Evolutionary conservation across 164 flowering plant genomes (phyloP), one percentile per base, ranked within the genome.

Genomic region (Chimonanthus praecox): DNA sequence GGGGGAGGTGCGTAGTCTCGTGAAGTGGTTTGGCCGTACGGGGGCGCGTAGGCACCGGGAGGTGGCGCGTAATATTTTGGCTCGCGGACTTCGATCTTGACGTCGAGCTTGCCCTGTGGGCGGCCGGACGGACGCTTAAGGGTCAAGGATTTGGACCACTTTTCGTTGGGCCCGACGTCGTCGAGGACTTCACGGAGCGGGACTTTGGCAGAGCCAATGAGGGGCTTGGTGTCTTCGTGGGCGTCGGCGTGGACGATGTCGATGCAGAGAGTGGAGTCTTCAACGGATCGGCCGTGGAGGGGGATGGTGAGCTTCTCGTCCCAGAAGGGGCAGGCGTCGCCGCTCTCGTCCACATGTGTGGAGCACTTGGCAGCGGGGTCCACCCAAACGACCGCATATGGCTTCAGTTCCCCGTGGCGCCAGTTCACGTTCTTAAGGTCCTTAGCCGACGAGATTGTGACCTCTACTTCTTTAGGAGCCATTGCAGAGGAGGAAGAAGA

Each of bases 371-470:
- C 54, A 0, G 54, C 74, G 44, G 94, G 89, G 69, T 88, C 88
- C 44, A 91, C 74, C 98, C 98, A 92, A 2, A 82, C 83, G 71
- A 92, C 94, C 82, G 84, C 96, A 85, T 92, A 92, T 0, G 98
- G 98, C 70, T 78, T 78, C 74, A 78, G 72, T 6, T 69, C 71
- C 77, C 96, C 97, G 85, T 88, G 61, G 11, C 92, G 91, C 97
- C 97, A 92, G 80, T 92, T 92, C 66, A 92, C 88, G 82, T 92
- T 92, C 76, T 92, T 92, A 67, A 91, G 83, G 78, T 91, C 89
- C 49, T 81, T 87, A 68, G 94, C 98, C 2, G 90, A 87, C 71
- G 78, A 60, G 67, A 92, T 43, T 11, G 82, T 89, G 49, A 92
- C 72, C 61, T 89, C 87, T 0, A 87, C 78, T 78, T 92, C 94